Evolutionary conservation across 129 eudicot genomes (phyloP), one percentile per base, ranked within the genome.

Genomic region (Lactuca sativa): DNA sequence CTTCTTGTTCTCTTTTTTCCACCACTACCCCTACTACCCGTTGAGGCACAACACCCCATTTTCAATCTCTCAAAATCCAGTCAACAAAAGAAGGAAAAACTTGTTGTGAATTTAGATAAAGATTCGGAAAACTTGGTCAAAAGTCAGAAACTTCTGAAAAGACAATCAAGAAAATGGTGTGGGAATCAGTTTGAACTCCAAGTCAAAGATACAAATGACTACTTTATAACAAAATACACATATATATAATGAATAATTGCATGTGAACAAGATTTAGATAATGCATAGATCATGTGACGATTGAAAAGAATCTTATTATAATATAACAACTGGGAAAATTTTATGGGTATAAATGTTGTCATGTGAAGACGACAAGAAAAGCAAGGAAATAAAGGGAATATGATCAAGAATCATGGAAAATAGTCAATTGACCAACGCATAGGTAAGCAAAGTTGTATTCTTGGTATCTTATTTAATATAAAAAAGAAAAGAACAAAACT

Each of bases 31-130:
- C 70, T 76, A 77, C 85, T 88, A 76, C 86, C 83, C 5, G 88
- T 77, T 18, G 98, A 93, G 63, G 82, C 82, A 69, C 95, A 93
- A 72, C 95, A 89, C 71, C 99, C 99, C 99, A 93, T 93, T 78
- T 77, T 55, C 64, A 76, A 77, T 69, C 41, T 72, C 76, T 74
- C 70, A 54, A 60, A 76, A 75, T 59, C 76, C 37, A 53, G 18
- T 63, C 56, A 64, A 80, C 3, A 66, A 52, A 66, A 55, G 34
- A 64, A 70, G 66, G 59, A 66, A 44, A 64, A 81, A 41, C 65
- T 51, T 71, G 58, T 62, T 80, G 79, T 7, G 67, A 32, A 16
- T 56, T 56, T 56, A 17, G 69, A 67, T 75, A 67, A 51, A 59
- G 80, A 80, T 69, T 59, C 52, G 13, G 61, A 64, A 79, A 72